These are phyloP conservation scores for Dictyostelium discoideum DNA, from an alignment of 78 protist species.

Conservation along the genomic window dicty_2.7 NC_007089.4:5175501-5176000, in stretches of 20 bases:
- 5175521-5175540: slow-evolving; percentile 20
- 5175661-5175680: slow-evolving; percentile 29
- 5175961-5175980: background rate
- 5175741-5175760: background rate
- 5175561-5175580: slow-evolving; percentile 43
- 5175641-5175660: background rate
- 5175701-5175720: background rate
- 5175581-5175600: slow-evolving; percentile 1
- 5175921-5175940: too few relatives aligned
- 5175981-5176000: background rate
- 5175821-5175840: background rate
- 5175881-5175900: too few relatives aligned
- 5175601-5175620: slow-evolving; percentile 10
- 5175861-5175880: too few relatives aligned
- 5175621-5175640: slow-evolving; percentile 10
- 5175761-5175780: too few relatives aligned
- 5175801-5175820: background rate
- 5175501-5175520: slow-evolving; percentile 51
- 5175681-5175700: slow-evolving; percentile 47
- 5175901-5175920: too few relatives aligned
- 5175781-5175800: too few relatives aligned
- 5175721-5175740: background rate
- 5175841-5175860: too few relatives aligned
- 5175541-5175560: slow-evolving; percentile 36
- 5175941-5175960: background rate